Percentiles rank a stretch among this genome's conserved stretches.
These are phyloP conservation scores for Hemisphaericaspora subhashii DNA, from an alignment of 1,139 yeast genomes.

Conservation along the genomic window DNA sequence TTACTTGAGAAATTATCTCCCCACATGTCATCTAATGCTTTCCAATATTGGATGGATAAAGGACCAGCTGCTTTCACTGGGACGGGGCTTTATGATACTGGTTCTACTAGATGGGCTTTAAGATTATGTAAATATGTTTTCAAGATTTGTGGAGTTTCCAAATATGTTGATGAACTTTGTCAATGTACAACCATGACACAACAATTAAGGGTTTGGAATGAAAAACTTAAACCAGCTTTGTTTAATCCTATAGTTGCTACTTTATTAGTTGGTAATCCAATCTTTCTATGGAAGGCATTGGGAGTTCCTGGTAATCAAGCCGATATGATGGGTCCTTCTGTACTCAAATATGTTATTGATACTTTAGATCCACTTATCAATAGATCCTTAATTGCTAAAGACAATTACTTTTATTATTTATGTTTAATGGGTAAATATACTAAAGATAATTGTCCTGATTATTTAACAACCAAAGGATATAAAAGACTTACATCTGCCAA, in stretches of 20 bases:
- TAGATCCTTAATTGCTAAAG: slow-evolving; percentile 62
- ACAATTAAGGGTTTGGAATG: slow-evolving; percentile 64
- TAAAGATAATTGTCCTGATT: slow-evolving; percentile 73
- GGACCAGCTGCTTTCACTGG: slow-evolving; percentile 64
- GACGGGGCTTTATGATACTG: slow-evolving; percentile 69
- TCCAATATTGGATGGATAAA: slow-evolving; percentile 75
- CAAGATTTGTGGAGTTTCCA: slow-evolving; percentile 52
- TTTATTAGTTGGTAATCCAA: slow-evolving; percentile 72
- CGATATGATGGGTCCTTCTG: slow-evolving; percentile 71
- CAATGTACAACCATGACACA: slow-evolving; percentile 57
- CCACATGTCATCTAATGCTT: slow-evolving; percentile 73
- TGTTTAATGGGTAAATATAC: slow-evolving; percentile 62
- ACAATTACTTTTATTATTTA: slow-evolving; percentile 78
- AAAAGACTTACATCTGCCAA: slow-evolving; percentile 40
- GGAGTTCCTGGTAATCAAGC: slow-evolving; percentile 89
- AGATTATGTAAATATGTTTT: slow-evolving; percentile 65
- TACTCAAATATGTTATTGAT: slow-evolving; percentile 68
- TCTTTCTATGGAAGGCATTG: slow-evolving; percentile 81
- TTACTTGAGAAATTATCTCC: slow-evolving; percentile 60
- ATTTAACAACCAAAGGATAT: slow-evolving; percentile 62
- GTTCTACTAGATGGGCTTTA: slow-evolving; percentile 84
- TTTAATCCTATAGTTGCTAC: slow-evolving; percentile 70
- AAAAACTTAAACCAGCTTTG: slow-evolving; percentile 62
- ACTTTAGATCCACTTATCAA: slow-evolving; percentile 75
- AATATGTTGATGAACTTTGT: slow-evolving; percentile 56